Evolutionary conservation across 352 stramenopile genomes (phyloP).

Genomic region (Phytopythium vexans): DNA sequence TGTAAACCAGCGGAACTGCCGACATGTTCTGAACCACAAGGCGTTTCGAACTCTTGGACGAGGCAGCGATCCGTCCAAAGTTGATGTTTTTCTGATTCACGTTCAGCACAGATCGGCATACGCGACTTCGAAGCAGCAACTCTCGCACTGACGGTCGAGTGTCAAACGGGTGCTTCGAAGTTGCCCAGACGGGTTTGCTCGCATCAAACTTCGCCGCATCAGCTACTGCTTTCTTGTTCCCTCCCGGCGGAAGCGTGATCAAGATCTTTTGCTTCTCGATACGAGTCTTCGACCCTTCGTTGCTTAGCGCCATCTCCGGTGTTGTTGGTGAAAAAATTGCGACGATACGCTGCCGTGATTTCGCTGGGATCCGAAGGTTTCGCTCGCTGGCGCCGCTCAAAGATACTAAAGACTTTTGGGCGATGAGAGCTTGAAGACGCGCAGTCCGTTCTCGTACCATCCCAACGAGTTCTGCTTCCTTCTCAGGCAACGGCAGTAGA

Average conservation of each 20-base stretch:
- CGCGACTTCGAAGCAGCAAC: constrained; percentile 77
- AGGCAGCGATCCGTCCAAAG: constrained; percentile 84
- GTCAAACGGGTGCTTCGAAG: constrained; percentile 81
- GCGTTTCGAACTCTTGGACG: constrained; percentile 83
- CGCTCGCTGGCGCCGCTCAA: constrained; percentile 68
- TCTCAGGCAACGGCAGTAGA: constrained; percentile 51
- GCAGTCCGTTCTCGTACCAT: constrained; percentile 74
- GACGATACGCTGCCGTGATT: constrained; percentile 74
- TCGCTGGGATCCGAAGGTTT: constrained; percentile 76
- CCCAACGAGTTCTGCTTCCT: constrained; percentile 75
- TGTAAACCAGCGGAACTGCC: constrained; percentile 80
- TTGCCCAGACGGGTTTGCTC: constrained; percentile 57
- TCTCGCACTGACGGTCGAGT: constrained; percentile 74
- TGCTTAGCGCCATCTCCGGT: constrained; percentile 23
- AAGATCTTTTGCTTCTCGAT: constrained; percentile 89
- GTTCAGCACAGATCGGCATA: constrained; percentile 86
- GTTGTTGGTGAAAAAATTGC: constrained; percentile 66
- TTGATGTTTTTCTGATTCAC: constrained; percentile 93
- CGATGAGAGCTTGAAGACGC: constrained; percentile 60
- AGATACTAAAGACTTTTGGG: constrained; percentile 66
- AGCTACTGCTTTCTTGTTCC: constrained; percentile 79
- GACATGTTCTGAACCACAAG: constrained; percentile 88
- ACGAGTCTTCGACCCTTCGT: constrained; percentile 57
- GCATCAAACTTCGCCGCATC: constrained; percentile 57
- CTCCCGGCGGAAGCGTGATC: constrained; percentile 80